Evolutionary conservation across 441 rosid species (phyloP).

Genomic region (Omphalea diandra): DNA sequence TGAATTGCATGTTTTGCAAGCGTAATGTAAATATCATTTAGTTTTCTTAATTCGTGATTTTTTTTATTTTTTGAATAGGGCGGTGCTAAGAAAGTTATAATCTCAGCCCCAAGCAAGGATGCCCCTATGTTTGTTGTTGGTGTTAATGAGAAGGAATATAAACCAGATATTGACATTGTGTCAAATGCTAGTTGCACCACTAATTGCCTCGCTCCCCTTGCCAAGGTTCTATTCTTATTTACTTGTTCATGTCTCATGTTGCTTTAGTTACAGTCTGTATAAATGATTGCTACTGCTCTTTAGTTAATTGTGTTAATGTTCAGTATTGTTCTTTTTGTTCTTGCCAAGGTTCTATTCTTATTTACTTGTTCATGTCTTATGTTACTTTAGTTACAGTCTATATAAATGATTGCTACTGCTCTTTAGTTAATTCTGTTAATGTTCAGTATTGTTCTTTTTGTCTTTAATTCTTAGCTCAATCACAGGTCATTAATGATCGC

Average conservation of each 20-base stretch:
- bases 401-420: no score
- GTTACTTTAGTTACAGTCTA: background rate
- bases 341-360: slow-evolving; percentile 59
- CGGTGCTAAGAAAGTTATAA: slow-evolving; percentile 85
- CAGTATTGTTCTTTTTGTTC: no score
- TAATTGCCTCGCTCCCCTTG: slow-evolving; percentile 92
- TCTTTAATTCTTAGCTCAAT: background rate
- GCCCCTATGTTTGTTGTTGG: slow-evolving; percentile 96
- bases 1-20: no score
- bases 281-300: no score
- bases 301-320: no score
- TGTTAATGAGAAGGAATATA: slow-evolving; percentile 87
- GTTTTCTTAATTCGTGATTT: background rate
- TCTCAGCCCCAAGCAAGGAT: slow-evolving; percentile 90
- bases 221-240: slow-evolving; percentile 47
- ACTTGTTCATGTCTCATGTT: background rate
- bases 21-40: background rate
- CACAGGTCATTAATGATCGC: slow-evolving; percentile 59
- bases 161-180: slow-evolving; percentile 60
- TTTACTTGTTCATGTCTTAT: background rate
- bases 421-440: no score
- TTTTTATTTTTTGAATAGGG: slow-evolving; percentile 39
- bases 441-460: background rate
- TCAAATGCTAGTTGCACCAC: slow-evolving; percentile 97
- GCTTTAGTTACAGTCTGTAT: background rate